Conservation (phyloP, 2,329 filamentous ascomycete genomes). For the Bipolaris cookei region DNA sequence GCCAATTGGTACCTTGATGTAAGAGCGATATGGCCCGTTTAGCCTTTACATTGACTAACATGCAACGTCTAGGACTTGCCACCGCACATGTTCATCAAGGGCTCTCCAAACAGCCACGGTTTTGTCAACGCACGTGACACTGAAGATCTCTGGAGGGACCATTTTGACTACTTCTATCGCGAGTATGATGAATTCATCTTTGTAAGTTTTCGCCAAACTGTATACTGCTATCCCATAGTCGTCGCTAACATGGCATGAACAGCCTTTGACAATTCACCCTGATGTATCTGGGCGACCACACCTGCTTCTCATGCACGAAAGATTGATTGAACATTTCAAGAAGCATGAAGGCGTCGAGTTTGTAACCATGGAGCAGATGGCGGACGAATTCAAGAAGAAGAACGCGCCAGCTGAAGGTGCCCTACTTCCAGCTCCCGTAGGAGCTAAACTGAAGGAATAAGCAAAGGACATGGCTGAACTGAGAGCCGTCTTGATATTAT, state of each 20-base stretch:
- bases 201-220: conserved; percentile 54
- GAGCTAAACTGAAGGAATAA: conserved; percentile 56
- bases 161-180: conserved; percentile 75
- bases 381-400: conserved; percentile 73
- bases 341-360: conserved; percentile 67
- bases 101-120: conserved; percentile 67
- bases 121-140: conserved; percentile 62
- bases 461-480: background rate
- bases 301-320: conserved; percentile 74
- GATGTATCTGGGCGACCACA: conserved; percentile 71
- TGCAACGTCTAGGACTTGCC: conserved; percentile 51
- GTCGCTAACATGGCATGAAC: background rate
- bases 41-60: conserved; percentile 25
- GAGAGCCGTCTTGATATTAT: no score
- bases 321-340: conserved; percentile 72
- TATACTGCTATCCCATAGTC: background rate
- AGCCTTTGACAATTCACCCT: conserved; percentile 75
- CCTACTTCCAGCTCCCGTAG: conserved; percentile 64
- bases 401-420: conserved; percentile 64
- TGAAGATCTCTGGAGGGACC: conserved; percentile 69
- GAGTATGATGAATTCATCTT: conserved; percentile 80
- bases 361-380: conserved; percentile 73
- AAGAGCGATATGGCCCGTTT: background rate
- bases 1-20: conserved; percentile 67
- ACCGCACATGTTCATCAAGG: conserved; percentile 75